phyloP scores from a whole-genome alignment of 805 yeast species.

The Candida hispaniensis region DNA sequence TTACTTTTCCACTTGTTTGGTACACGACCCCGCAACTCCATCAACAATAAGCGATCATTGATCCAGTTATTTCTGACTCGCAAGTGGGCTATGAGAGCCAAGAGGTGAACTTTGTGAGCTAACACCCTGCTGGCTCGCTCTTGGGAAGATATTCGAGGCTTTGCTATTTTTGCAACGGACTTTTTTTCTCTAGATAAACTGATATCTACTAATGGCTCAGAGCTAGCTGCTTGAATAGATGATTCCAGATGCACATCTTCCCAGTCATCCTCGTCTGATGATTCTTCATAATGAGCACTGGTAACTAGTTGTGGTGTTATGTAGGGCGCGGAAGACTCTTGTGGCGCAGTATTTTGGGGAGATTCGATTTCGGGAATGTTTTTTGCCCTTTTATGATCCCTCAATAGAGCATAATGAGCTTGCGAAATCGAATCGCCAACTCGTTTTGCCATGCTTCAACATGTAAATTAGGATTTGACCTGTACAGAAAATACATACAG shows the following conservation, averaged over 20 bases:
- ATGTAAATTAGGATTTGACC: no score
- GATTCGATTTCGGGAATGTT: no score
- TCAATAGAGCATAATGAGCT: no score
- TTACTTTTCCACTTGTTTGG: slow-evolving; percentile 40
- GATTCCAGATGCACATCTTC: slow-evolving; percentile 8
- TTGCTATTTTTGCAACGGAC: slow-evolving; percentile 1
- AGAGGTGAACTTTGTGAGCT: slow-evolving; percentile 50
- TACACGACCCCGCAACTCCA: slow-evolving; percentile 35
- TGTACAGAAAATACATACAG: no score
- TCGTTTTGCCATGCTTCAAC: no score
- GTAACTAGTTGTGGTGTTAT: no score
- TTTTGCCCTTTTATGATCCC: no score
- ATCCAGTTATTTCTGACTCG: slow-evolving; percentile 66
- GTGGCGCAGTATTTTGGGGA: no score
- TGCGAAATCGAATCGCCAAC: no score
- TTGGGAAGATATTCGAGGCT: slow-evolving; percentile 28
- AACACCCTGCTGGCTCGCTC: slow-evolving; percentile 44
- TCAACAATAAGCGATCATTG: slow-evolving; percentile 36
- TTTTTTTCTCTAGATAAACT: no score
- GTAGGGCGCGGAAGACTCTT: no score
- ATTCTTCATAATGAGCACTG: slow-evolving; percentile 4
- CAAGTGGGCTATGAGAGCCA: slow-evolving; percentile 57
- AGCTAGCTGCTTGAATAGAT: background rate
- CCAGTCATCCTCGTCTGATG: slow-evolving; percentile 12
- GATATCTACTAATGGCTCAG: background rate